phyloP scores from a whole-genome alignment of 192 early-diverging fungal genomes.

The Martensiomyces pterosporus region DNA sequence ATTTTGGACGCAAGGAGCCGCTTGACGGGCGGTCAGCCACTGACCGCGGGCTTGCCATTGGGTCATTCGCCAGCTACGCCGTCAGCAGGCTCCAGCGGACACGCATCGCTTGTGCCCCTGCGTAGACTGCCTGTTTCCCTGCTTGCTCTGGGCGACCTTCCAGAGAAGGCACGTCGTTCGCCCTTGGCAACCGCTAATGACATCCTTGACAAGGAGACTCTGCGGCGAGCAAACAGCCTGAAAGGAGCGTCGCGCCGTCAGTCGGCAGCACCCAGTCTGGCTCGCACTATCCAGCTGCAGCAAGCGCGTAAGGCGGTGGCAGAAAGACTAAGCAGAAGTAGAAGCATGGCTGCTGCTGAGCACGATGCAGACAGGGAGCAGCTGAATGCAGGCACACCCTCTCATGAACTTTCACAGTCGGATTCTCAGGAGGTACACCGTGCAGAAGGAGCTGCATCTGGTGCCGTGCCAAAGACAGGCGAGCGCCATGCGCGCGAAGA shows the following conservation, averaged over 20 bases:
- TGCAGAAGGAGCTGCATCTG: not conserved
- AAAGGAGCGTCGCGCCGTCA: conserved; percentile 17
- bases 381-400: not conserved
- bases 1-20: conserved; percentile 35
- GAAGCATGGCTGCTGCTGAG: conserved; percentile 8
- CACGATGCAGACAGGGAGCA: not conserved
- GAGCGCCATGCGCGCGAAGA: conserved; percentile 24
- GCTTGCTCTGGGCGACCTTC: conserved; percentile 29
- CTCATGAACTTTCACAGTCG: not conserved
- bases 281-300: conserved; percentile 47
- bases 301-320: conserved; percentile 48
- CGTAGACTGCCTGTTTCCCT: conserved; percentile 42
- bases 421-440: not conserved
- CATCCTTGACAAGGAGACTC: conserved; percentile 8
- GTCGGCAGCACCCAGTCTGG: conserved; percentile 39
- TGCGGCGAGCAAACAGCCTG: conserved; percentile 32
- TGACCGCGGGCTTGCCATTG: not conserved
- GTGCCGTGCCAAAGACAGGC: too few species aligned
- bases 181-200: conserved; percentile 14
- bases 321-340: conserved; percentile 26
- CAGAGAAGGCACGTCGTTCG: conserved; percentile 14
- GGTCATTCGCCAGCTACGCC: too few species aligned
- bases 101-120: conserved; percentile 21
- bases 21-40: not conserved
- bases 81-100: conserved; percentile 5